Percentiles rank a stretch among this genome's conserved stretches.
Conservation (phyloP, 2,329 filamentous ascomycete species). For the Lasiodiplodia citricola region DNA sequence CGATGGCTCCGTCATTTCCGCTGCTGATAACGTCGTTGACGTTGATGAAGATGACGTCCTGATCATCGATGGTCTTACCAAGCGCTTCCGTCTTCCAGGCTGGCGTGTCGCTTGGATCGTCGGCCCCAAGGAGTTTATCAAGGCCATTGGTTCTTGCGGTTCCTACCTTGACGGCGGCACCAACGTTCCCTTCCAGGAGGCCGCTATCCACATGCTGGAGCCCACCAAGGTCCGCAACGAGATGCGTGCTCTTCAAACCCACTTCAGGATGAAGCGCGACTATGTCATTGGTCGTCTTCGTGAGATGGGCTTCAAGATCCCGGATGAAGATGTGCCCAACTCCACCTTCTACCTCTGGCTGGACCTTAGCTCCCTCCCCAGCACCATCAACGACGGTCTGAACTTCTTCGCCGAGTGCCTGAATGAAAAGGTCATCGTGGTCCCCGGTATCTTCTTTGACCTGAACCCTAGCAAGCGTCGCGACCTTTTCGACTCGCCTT, state of each 20-base stretch:
- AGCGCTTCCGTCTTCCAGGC: constrained; percentile 93
- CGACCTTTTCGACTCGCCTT: constrained; percentile 92
- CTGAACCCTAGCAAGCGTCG: constrained; percentile 87
- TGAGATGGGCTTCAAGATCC: constrained; percentile 84
- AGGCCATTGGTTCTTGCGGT: constrained; percentile 88
- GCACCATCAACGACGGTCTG: constrained; percentile 86
- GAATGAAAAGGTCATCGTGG: constrained; percentile 93
- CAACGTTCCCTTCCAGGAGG: constrained; percentile 95
- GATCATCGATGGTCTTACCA: constrained; percentile 94
- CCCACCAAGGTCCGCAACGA: constrained; percentile 78
- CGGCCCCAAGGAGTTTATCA: constrained; percentile 94
- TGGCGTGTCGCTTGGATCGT: constrained; percentile 98
- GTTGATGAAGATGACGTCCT: constrained; percentile 81
- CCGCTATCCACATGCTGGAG: constrained; percentile 91
- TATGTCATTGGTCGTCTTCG: constrained; percentile 81
- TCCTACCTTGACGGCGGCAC: constrained; percentile 94
- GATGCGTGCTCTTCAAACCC: constrained; percentile 86
- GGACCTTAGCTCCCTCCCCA: constrained; percentile 68
- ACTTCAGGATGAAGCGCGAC: constrained; percentile 94
- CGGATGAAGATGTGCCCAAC: constrained; percentile 79
- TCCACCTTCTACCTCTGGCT: constrained; percentile 94
- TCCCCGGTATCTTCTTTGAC: constrained; percentile 98
- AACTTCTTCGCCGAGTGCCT: constrained; percentile 97
- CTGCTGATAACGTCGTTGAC: constrained; percentile 87
- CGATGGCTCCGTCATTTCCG: constrained; percentile 86